Percentiles rank a stretch among this genome's conserved stretches.
These are phyloP conservation scores for Hericium alpestre DNA, from an alignment of 768 basidiomycete genomes.

Conservation along the genomic window DNA sequence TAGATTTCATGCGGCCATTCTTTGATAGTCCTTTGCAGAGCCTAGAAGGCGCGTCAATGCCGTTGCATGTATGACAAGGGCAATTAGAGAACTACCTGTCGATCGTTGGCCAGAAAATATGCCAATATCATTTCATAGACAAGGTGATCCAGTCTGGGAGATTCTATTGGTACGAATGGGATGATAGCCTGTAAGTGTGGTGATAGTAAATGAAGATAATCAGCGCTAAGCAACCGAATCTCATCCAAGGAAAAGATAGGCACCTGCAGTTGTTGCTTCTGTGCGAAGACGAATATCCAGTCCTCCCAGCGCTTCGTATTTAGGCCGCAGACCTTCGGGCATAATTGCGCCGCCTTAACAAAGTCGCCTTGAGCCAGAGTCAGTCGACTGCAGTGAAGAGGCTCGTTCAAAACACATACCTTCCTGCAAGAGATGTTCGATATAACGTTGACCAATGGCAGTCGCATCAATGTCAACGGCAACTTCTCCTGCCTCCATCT, in stretches of 20 bases:
- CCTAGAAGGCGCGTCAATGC: conserved; percentile 28
- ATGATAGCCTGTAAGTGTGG: conserved; percentile 56
- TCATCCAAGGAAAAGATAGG: conserved; percentile 11
- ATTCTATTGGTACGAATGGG: conserved; percentile 75
- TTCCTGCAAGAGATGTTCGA: conserved; percentile 74
- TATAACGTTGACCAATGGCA: conserved; percentile 77
- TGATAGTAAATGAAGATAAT: too few species aligned
- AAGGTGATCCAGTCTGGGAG: conserved; percentile 69
- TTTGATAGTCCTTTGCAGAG: conserved; percentile 65
- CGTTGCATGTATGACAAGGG: background rate
- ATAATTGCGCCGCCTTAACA: conserved; percentile 68
- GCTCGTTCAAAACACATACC: conserved; percentile 32
- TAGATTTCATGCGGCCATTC: conserved; percentile 91
- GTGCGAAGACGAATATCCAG: conserved; percentile 87
- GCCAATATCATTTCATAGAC: conserved; percentile 95
- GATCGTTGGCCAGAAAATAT: conserved; percentile 72
- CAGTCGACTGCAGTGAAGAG: background rate
- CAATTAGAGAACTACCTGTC: conserved; percentile 34
- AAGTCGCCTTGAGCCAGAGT: conserved; percentile 38
- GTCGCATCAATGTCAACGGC: conserved; percentile 38
- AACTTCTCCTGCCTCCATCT: conserved; percentile 21
- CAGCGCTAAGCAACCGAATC: too few species aligned
- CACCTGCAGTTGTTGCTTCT: conserved; percentile 71
- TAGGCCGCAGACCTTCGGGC: conserved; percentile 76
- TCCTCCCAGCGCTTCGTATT: conserved; percentile 85